Base-by-base conservation (phyloP, 2,329 filamentous ascomycete species). In the Colletotrichum neosansevieriae region DNA sequence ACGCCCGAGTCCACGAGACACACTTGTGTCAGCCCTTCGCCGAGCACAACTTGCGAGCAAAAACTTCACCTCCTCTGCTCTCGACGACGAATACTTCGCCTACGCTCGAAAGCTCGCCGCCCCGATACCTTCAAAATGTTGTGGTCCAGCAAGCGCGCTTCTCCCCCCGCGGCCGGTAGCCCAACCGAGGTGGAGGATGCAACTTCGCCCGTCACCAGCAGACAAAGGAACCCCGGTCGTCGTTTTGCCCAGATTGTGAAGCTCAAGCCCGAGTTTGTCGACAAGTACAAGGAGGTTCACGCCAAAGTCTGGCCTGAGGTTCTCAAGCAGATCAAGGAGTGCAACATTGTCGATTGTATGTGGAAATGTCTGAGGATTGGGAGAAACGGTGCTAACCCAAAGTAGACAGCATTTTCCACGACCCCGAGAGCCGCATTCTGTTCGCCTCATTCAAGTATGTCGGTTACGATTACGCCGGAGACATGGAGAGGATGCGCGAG, bases 371-470 rank as follows among this genome's bases (percentile, higher is more conserved):
- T 13, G 17, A 13, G 17, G 5, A 7, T n/a, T n/a, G 11, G 32
- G 32, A 11, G 32, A 45, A n/a, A 19, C n/a, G 15, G 19, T n/a
- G 17, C 32, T 11, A 54, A 34, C 32, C 32, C 17, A 2, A 17
- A 54, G 67, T 72, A 92, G 91, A 94, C 74, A 92, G 88, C 71
- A 92, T 94, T 76, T 94, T 87, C 79, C 88, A 92, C 73, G 90
- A 93, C 74, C 83, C 89, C 12, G 79, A 77, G 5, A 85, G 86
- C 0, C 80, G 86, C 61, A 89, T 90, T 47, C 83, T 95, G 1
- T 94, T 94, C 75, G 91, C 91, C 0, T 89, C 83, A 24, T 93
- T 94, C 83, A 94, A 93, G 77, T 95, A 94, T 74, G 83, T 91
- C n/a, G 92, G 93, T 0, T 86, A 86, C 68, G 86, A 93, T 71